A percentile compares a stretch with the other conserved stretches of the same genome.
Conservation (phyloP, 1,284 basidiomycete species). For the Malassezia pachydermatis region DNA sequence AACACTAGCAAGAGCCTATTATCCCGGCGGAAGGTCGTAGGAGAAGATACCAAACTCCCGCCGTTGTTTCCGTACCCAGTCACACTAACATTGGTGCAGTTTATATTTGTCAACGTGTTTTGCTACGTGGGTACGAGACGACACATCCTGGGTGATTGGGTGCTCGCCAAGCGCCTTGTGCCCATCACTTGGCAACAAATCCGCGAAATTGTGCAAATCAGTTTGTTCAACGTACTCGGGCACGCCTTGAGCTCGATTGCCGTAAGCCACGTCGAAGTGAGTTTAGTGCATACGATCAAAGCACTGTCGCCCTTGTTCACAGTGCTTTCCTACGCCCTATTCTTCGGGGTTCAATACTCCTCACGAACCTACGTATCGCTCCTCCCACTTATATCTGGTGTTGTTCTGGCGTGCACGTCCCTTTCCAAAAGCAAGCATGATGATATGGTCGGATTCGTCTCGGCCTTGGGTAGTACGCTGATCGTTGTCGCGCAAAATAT, state of each 20-base stretch:
- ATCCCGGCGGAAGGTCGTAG: slow-evolving; percentile 12
- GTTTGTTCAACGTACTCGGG: slow-evolving; percentile 79
- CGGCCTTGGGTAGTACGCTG: slow-evolving; percentile 25
- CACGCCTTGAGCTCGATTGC: slow-evolving; percentile 95
- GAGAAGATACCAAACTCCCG: slow-evolving; percentile 8
- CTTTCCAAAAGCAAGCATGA: slow-evolving; percentile 67
- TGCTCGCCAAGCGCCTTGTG: slow-evolving; percentile 39
- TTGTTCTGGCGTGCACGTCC: slow-evolving; percentile 93
- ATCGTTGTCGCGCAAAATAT: slow-evolving; percentile 98
- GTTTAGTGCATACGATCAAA: slow-evolving; percentile 98
- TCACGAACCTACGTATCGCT: slow-evolving; percentile 82
- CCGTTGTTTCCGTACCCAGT: slow-evolving; percentile 70
- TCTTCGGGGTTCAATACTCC: slow-evolving; percentile 88
- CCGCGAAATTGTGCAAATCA: slow-evolving; percentile 75
- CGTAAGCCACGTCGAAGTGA: slow-evolving; percentile 87
- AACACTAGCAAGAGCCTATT: slow-evolving; percentile 83
- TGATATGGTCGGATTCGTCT: slow-evolving; percentile 27
- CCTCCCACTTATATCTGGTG: slow-evolving; percentile 84
- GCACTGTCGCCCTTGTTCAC: slow-evolving; percentile 94
- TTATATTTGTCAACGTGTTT: slow-evolving; percentile 79
- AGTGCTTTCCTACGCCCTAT: slow-evolving; percentile 78
- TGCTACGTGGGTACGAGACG: slow-evolving; percentile 56
- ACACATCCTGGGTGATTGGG: slow-evolving; percentile 22
- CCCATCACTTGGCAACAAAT: slow-evolving; percentile 64
- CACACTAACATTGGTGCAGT: slow-evolving; percentile 93